Base-by-base conservation (phyloP, 208 protist species). In the Leishmania lainsoni region DNA sequence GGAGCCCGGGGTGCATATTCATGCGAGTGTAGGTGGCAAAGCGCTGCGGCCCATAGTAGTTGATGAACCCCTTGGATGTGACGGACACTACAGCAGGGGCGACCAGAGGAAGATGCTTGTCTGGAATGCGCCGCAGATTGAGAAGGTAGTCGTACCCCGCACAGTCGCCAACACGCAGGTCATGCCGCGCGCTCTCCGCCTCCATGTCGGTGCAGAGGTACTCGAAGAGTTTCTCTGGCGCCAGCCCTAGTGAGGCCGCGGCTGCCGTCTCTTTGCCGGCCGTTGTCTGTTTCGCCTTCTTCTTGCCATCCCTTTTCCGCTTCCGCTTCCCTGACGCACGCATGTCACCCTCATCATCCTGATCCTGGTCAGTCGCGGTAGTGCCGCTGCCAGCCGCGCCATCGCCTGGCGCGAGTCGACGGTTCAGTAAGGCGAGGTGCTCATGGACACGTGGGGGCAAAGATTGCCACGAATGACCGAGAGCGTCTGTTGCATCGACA, bases 1-100 rank as follows among this genome's bases (percentile, higher is more conserved):
- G 92, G 66, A 96, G 84, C 3, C 94, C 94, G 4, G 93, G 93
- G 86, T 97, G 94, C 91, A 95, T 95, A 77, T 96, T 95, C 81
- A 93, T 89, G 59, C 87, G 87, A 14, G 94, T 97, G 87, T 94
- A 94, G 26, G 88, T 84, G 71, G 91, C 85, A 71, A 97, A 97
- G 14, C 94, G 89, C 70, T 88, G 81, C 17, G 93, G 86, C 51
- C 91, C 90, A 86, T 96, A 96, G 83, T 97, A 97, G 84, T 97
- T 97, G 75, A 97, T 94, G 83, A 97, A 97, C 10, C 94, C 94
- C 71, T 96, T 94, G 52, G 73, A 58, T 39, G 89, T 75, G n/a
- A 97, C 76, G 4, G 90, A 91, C 2, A 73, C 79, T 58, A 97
- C 79, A 6, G 94, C 94, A 8, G 92, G 91, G n/a, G 78, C 51